Conservation (phyloP, 2,329 filamentous ascomycete genomes). For the Fusarium sp. region DNA sequence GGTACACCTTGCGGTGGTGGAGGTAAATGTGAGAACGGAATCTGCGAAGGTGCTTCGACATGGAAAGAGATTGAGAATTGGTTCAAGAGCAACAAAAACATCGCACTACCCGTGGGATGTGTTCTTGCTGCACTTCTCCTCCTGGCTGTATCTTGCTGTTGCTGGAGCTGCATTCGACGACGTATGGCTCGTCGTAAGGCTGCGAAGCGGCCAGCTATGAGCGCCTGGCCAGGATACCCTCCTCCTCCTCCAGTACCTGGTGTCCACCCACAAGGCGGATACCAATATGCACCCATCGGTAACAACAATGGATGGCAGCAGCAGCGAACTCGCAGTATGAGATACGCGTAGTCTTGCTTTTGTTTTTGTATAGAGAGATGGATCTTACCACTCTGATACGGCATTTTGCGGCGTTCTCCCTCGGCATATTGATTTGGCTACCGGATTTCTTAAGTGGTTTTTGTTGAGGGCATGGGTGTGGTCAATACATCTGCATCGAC, state of each 20-base stretch:
- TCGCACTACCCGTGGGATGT: constrained; percentile 83
- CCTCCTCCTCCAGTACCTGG: constrained; percentile 4
- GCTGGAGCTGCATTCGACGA: constrained; percentile 61
- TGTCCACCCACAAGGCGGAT: constrained; percentile 28
- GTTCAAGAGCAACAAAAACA: constrained; percentile 79
- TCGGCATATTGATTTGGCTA: constrained; percentile 14
- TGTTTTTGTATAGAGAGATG: neutral
- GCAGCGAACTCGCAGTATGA: constrained; percentile 45
- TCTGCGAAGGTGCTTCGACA: constrained; percentile 78
- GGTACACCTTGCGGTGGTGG: constrained; percentile 88
- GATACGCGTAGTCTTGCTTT: constrained; percentile 48
- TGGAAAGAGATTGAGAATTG: constrained; percentile 78
- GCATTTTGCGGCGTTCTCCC: constrained; percentile 44
- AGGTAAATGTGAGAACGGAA: constrained; percentile 82
- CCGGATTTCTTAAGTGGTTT: constrained; percentile 5
- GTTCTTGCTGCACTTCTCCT: constrained; percentile 80
- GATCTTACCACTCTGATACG: constrained; percentile 11
- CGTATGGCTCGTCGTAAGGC: constrained; percentile 41
- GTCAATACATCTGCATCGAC: constrained; percentile 4
- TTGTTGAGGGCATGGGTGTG: neutral
- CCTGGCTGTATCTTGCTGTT: constrained; percentile 76
- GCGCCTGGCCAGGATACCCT: constrained; percentile 44
- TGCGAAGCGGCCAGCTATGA: constrained; percentile 47
- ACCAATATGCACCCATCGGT: constrained; percentile 41
- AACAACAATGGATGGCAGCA: constrained; percentile 34